Percentiles rank a stretch among this genome's conserved stretches.
These are phyloP conservation scores for Flaveria linearis DNA, from an alignment of 129 eudicot species.

Conservation along the genomic window DNA sequence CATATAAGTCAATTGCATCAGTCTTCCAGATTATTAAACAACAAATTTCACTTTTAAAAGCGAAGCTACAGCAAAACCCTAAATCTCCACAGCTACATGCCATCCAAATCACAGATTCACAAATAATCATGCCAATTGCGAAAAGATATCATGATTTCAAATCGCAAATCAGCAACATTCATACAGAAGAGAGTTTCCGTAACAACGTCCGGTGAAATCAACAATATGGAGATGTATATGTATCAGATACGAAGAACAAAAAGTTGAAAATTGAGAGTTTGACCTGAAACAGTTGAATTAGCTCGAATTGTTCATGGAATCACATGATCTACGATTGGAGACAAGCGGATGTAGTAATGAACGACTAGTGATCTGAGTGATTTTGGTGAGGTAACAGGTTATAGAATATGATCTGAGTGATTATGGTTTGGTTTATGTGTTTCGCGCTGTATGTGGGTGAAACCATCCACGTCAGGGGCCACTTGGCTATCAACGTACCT, in stretches of 20 bases:
- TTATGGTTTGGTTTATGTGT: constrained; percentile 15
- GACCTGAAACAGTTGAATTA: constrained; percentile 19
- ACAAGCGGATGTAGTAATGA: constrained; percentile 10
- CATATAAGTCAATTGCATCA: not conserved
- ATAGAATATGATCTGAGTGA: not conserved
- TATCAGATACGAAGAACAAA: constrained; percentile 9
- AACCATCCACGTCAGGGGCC: constrained; percentile 29
- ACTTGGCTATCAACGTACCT: not conserved
- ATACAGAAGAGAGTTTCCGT: constrained; percentile 9
- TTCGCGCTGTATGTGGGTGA: constrained; percentile 24
- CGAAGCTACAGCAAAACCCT: constrained; percentile 29
- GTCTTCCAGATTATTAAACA: no score
- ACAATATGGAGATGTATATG: not conserved
- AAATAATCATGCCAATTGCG: not conserved
- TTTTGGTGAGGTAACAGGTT: not conserved
- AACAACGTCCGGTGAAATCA: constrained; percentile 2
- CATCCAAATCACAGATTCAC: constrained; percentile 3
- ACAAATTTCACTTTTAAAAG: not conserved
- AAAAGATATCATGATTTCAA: not conserved
- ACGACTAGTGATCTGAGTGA: constrained; percentile 15
- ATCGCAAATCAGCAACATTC: constrained; percentile 26
- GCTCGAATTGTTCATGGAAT: constrained; percentile 12
- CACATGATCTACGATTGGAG: constrained; percentile 11
- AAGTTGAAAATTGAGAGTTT: not conserved
- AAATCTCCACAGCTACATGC: constrained; percentile 7